phyloP scores from a whole-genome alignment of 2,329 filamentous ascomycete genomes.

The Thielaviopsis musarum region DNA sequence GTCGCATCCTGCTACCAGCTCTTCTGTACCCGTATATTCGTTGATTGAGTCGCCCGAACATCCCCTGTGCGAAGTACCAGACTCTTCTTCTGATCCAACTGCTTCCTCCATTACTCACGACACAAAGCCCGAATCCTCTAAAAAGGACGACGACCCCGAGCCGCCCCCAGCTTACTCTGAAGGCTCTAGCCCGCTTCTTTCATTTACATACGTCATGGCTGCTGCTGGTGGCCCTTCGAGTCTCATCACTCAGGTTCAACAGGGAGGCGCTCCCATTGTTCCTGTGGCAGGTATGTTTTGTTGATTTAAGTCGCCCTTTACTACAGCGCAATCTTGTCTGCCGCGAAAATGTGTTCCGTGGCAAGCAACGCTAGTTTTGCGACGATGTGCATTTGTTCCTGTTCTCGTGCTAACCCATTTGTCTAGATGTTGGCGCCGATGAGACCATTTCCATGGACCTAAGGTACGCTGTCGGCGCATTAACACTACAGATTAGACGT shows the following conservation, averaged over 20 bases:
- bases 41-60: background rate
- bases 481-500: background rate
- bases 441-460: conserved; percentile 92
- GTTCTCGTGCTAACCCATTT: conserved; percentile 1
- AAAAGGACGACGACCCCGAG: conserved; percentile 71
- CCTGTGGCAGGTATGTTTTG: conserved; percentile 57
- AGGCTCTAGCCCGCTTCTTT: conserved; percentile 78
- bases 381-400: background rate
- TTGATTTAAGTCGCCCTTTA: background rate
- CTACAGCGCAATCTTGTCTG: background rate
- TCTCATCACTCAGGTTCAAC: conserved; percentile 98
- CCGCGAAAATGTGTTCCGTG: background rate
- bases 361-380: background rate
- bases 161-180: conserved; percentile 93
- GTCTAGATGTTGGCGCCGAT: conserved; percentile 61
- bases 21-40: background rate
- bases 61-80: background rate
- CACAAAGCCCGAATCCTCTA: conserved; percentile 57
- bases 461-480: conserved; percentile 40
- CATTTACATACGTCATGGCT: conserved; percentile 95
- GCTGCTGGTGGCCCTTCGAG: conserved; percentile 91
- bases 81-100: background rate
- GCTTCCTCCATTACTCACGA: conserved; percentile 27
- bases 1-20: background rate
- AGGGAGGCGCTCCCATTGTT: conserved; percentile 78